A percentile compares a stretch with the other conserved stretches of the same genome.
Evolutionary conservation across 305 asterid genomes (phyloP).

Genomic region (Rubia tinctorum): DNA sequence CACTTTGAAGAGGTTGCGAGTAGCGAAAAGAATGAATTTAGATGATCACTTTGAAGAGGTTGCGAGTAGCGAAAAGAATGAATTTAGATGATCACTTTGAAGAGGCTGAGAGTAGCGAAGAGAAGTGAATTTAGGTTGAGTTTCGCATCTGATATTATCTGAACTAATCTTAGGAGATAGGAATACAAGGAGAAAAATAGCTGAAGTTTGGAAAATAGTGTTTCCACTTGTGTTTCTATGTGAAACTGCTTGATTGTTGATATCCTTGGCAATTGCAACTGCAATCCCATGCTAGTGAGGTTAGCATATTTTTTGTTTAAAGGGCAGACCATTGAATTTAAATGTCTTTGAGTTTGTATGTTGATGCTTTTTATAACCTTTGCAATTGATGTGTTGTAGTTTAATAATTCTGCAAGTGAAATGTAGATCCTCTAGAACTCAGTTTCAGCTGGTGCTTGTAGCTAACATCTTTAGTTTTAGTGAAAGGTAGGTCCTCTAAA

Average conservation of each 20-base stretch:
- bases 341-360: neutral
- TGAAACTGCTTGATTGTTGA: neutral
- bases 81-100: conserved; percentile 1
- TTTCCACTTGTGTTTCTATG: neutral
- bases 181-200: neutral
- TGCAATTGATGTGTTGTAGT: neutral
- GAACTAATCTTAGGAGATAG: neutral
- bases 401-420: neutral
- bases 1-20: too few species aligned
- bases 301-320: neutral
- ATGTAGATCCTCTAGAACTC: neutral
- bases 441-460: neutral
- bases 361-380: neutral
- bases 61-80: too few species aligned
- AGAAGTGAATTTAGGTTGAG: neutral
- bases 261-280: neutral
- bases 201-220: neutral
- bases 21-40: too few species aligned
- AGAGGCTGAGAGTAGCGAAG: conserved; percentile 4
- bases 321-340: neutral
- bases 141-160: neutral
- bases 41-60: too few species aligned
- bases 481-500: too few species aligned
- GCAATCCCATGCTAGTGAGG: conserved; percentile 2
- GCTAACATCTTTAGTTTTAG: neutral